phyloP scores from a whole-genome alignment of 2,329 filamentous ascomycete species.

The Ascosphaera apis region DNA sequence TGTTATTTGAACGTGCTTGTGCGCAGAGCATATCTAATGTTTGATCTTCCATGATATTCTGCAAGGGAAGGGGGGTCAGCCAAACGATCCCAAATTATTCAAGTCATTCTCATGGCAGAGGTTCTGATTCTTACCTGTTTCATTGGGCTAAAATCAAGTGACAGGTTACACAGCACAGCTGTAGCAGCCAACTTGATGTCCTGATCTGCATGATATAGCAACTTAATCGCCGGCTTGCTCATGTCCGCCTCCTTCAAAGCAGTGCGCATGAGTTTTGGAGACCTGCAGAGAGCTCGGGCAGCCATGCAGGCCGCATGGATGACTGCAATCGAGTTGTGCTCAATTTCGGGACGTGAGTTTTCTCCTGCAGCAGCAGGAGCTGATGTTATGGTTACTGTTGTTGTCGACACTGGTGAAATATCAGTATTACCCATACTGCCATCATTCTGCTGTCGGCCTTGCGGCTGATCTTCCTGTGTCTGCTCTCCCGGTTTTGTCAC shows the following conservation, averaged over 20 bases:
- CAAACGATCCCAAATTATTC: not conserved
- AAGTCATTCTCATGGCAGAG: not conserved
- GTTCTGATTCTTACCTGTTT: constrained; percentile 41
- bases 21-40: constrained; percentile 58
- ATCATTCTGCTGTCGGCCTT: constrained; percentile 7
- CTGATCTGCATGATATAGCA: constrained; percentile 51
- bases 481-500: constrained; percentile 2
- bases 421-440: not conserved
- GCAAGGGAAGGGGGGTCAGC: not conserved
- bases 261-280: constrained; percentile 62
- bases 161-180: constrained; percentile 60
- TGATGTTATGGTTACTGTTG: constrained; percentile 50
- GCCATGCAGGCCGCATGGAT: constrained; percentile 69
- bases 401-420: constrained; percentile 7
- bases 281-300: constrained; percentile 59
- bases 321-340: constrained; percentile 58
- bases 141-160: constrained; percentile 79
- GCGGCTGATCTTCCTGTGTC: constrained; percentile 3
- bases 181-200: constrained; percentile 74
- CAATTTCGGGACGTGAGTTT: constrained; percentile 52
- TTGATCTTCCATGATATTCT: constrained; percentile 51
- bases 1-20: constrained; percentile 60
- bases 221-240: constrained; percentile 48
- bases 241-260: constrained; percentile 70
- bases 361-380: constrained; percentile 78